phyloP scores from a whole-genome alignment of 2,329 filamentous ascomycete species.

The Penicillium aurantiogriseum region DNA sequence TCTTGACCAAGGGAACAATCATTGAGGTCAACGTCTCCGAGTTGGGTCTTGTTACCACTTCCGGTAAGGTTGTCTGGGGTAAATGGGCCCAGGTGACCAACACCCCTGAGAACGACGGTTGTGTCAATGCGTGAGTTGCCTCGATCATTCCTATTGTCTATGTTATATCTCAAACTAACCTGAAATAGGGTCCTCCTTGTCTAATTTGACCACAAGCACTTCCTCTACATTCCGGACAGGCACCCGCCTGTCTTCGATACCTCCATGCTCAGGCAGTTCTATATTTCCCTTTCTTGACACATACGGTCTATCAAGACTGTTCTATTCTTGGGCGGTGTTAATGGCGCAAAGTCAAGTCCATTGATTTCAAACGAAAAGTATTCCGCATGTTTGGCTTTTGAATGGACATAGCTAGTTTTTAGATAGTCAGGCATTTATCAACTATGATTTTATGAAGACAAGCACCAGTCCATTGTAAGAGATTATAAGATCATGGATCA shows the following conservation, averaged over 20 bases:
- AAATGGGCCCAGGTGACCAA: conserved; percentile 69
- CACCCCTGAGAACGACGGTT: conserved; percentile 14
- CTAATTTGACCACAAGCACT: conserved; percentile 16
- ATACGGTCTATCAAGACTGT: conserved; percentile 20
- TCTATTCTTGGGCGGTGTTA: conserved; percentile 24
- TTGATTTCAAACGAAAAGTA: conserved; percentile 27
- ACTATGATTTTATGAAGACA: conserved; percentile 16
- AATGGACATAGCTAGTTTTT: conserved; percentile 20
- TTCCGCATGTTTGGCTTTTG: conserved; percentile 18
- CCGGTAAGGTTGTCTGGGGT: conserved; percentile 92
- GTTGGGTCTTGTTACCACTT: conserved; percentile 83
- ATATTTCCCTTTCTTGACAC: conserved; percentile 18
- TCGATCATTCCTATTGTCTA: background rate
- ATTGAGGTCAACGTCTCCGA: conserved; percentile 94
- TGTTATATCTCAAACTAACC: background rate
- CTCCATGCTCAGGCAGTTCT: conserved; percentile 21
- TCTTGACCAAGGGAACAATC: conserved; percentile 79
- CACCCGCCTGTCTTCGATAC: conserved; percentile 23
- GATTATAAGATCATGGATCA: background rate
- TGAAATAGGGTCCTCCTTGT: conserved; percentile 23
- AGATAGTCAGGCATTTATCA: conserved; percentile 20
- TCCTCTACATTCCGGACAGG: conserved; percentile 16
- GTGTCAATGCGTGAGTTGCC: conserved; percentile 19
- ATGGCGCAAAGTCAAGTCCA: conserved; percentile 24
- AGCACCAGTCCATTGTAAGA: background rate